Evolutionary conservation across 169 alveolate species (phyloP).

Genomic region (Plasmodium knowlesi): DNA sequence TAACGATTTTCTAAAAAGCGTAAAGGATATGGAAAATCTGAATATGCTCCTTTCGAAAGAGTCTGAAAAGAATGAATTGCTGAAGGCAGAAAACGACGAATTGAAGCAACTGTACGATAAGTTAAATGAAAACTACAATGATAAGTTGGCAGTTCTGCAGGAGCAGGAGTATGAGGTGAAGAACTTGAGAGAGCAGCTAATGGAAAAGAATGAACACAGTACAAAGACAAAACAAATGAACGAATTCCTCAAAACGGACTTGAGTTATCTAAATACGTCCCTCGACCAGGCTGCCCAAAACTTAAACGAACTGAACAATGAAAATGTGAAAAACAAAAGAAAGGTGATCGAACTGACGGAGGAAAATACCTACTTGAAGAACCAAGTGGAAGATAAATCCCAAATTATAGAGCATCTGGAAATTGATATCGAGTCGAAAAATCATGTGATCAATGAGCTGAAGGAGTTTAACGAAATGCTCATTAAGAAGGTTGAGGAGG

Average conservation of each 20-base stretch:
- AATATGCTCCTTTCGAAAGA: conserved; percentile 9
- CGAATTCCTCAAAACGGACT: conserved; percentile 40
- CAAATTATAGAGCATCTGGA: conserved; percentile 24
- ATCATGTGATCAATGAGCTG: conserved; percentile 19
- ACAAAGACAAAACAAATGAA: conserved; percentile 51
- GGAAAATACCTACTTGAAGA: conserved; percentile 20
- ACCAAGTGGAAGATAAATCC: conserved; percentile 21
- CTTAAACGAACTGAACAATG: conserved; percentile 52
- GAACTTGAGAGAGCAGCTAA: conserved; percentile 3
- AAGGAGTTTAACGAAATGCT: conserved; percentile 58
- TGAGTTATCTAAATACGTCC: conserved; percentile 45
- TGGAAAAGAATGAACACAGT: conserved; percentile 42
- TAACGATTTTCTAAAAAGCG: conserved; percentile 32
- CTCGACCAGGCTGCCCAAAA: conserved; percentile 47
- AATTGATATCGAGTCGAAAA: conserved; percentile 21
- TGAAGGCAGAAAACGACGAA: conserved; percentile 18
- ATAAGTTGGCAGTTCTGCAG: conserved; percentile 19
- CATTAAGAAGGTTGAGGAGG: conserved; percentile 4
- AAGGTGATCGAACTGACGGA: conserved; percentile 26
- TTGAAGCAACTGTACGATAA: conserved; percentile 19
- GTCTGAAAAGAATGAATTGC: conserved; percentile 26
- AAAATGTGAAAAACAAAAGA: conserved; percentile 29
- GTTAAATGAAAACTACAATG: conserved; percentile 43
- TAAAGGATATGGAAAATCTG: conserved; percentile 24
- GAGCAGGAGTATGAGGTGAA: conserved; percentile 37